Percentiles rank a stretch among this genome's conserved stretches.
Conservation (phyloP, 495 filamentous ascomycete genomes). For the Xylaria acuta region DNA sequence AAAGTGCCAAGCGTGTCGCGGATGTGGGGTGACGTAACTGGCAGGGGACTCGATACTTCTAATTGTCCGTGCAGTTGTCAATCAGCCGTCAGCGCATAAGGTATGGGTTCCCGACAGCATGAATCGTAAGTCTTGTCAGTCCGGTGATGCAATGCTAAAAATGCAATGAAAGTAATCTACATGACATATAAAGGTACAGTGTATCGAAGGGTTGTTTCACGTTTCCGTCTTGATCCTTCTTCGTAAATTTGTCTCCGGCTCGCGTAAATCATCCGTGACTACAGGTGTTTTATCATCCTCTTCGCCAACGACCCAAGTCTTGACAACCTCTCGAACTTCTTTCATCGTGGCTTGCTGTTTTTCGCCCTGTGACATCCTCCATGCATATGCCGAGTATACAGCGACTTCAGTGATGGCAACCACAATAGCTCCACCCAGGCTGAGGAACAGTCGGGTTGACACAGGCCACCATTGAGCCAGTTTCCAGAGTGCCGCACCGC, state of each 20-base stretch:
- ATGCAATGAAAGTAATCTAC: neutral
- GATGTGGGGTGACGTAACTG: slow-evolving; percentile 27
- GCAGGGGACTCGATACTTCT: neutral
- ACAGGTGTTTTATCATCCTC: slow-evolving; percentile 47
- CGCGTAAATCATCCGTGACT: slow-evolving; percentile 20
- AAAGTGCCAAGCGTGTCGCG: slow-evolving; percentile 24
- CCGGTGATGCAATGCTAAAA: neutral
- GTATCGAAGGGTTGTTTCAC: neutral
- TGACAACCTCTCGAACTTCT: slow-evolving; percentile 74
- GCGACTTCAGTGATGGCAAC: slow-evolving; percentile 88
- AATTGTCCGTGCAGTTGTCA: neutral
- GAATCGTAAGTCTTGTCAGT: neutral
- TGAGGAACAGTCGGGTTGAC: slow-evolving; percentile 70
- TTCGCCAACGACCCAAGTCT: slow-evolving; percentile 71
- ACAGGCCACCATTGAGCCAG: slow-evolving; percentile 72
- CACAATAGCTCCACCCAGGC: slow-evolving; percentile 68
- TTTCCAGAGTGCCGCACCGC: slow-evolving; percentile 74
- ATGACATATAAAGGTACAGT: neutral
- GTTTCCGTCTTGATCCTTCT: slow-evolving; percentile 16
- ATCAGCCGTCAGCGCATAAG: neutral
- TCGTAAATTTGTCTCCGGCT: slow-evolving; percentile 1
- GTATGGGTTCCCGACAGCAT: neutral
- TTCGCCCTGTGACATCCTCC: slow-evolving; percentile 76
- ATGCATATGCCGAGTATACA: slow-evolving; percentile 85
- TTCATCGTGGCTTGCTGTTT: slow-evolving; percentile 65